Evolutionary conservation across 75 land plant species (phyloP), one percentile per base, ranked within the genome.

Genomic region (Picea glauca): DNA sequence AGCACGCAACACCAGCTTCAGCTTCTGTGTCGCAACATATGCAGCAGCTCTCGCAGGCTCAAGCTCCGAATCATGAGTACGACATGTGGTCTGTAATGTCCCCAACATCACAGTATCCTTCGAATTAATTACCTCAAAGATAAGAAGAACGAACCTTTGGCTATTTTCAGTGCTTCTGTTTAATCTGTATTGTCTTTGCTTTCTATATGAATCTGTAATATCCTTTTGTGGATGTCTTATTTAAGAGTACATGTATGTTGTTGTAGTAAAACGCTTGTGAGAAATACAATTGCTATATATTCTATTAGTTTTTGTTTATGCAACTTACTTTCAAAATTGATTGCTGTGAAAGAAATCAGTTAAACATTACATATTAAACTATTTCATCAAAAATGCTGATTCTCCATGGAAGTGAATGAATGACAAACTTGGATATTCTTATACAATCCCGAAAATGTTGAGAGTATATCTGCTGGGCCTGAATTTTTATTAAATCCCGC

Each of bases 161-260:
- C 11, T 7, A 6, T 20, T 43, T 21, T 70, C 8, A 40, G 40
- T 67, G 6, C 13, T 67, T 4, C 6, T 31, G 18, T 32, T 70
- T 70, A 70, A 63, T 63, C 66, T 26, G 66, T 63, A 13, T 63
- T 63, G 31, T 21, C 66, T 31, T 63, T 63, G 33, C 14, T 63
- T 30, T 26, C 15, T 26, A 63, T 14, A 30, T 63, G 66, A 63
- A 63, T 26, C 26, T 31, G 8, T 26, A 26, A 14, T 13, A 63
- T 26, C 14, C 4, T 63, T 26, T 3, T 30, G 66, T 63, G 15
- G 4, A 30, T 13, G 13, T 63, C 6, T 26, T 63, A 11, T 11
- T 63, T 26, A 63, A 63, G 65, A 63, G 9, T 7, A 46, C 54
- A 46, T 46, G 54, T 46, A 46, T 46, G 54, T 7, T 46, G 32